Percentiles rank a stretch among this genome's conserved stretches.
These are phyloP conservation scores for Hydnum rufescens DNA, from an alignment of 768 basidiomycete genomes.

Conservation along the genomic window DNA sequence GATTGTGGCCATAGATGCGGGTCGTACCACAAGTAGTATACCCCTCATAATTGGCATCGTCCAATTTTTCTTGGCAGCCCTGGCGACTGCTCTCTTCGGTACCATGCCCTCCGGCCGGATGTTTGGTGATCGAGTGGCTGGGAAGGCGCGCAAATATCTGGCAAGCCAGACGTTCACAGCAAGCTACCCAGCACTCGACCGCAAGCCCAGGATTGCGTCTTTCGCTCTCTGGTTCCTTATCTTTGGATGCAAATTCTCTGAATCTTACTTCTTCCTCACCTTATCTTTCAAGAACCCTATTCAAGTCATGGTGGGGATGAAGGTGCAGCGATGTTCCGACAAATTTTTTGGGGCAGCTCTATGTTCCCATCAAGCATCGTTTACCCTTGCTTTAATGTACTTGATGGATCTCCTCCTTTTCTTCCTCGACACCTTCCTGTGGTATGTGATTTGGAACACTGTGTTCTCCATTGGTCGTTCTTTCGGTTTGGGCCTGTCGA, in stretches of 20 bases:
- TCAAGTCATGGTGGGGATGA: slow-evolving; percentile 90
- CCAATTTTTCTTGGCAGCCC: slow-evolving; percentile 84
- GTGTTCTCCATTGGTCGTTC: slow-evolving; percentile 75
- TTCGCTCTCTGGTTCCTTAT: slow-evolving; percentile 74
- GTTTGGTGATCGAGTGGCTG: slow-evolving; percentile 95
- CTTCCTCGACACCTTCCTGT: slow-evolving; percentile 98
- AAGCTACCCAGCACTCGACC: slow-evolving; percentile 57
- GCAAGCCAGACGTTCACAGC: slow-evolving; percentile 98
- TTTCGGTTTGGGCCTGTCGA: slow-evolving; percentile 80
- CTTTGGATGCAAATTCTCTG: slow-evolving; percentile 89
- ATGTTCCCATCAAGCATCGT: slow-evolving; percentile 84
- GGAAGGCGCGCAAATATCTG: slow-evolving; percentile 90
- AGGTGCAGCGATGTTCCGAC: slow-evolving; percentile 78
- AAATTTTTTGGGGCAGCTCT: slow-evolving; percentile 66
- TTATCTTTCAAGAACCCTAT: slow-evolving; percentile 89
- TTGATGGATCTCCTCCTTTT: slow-evolving; percentile 93
- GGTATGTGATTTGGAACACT: slow-evolving; percentile 99
- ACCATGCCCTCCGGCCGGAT: slow-evolving; percentile 91
- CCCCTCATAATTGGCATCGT: slow-evolving; percentile 88
- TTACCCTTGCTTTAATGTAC: slow-evolving; percentile 94
- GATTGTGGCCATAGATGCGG: slow-evolving; percentile 68
- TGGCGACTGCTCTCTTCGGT: slow-evolving; percentile 71
- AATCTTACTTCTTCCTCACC: slow-evolving; percentile 97
- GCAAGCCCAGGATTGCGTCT: slow-evolving; percentile 53
- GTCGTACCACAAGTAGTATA: slow-evolving; percentile 24